Conservation (phyloP, 2,329 filamentous ascomycete species). For the Nemania sp. region DNA sequence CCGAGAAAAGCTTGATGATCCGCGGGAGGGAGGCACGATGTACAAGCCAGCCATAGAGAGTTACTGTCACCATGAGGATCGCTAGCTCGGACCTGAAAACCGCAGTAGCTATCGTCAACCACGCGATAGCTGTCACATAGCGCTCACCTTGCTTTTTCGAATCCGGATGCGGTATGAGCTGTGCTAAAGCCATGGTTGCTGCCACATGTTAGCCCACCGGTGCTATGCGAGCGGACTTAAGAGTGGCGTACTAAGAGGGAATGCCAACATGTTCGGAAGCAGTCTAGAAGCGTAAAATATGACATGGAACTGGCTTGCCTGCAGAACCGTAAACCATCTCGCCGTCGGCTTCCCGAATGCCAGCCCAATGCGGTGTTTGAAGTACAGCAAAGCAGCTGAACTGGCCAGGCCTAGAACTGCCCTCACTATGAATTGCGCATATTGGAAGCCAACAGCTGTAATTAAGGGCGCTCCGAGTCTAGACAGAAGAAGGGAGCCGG, state of each 20-base stretch:
- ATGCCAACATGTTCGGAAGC: conserved; percentile 95
- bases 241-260: conserved; percentile 70
- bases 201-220: conserved; percentile 8
- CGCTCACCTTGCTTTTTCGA: conserved; percentile 44
- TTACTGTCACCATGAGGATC: conserved; percentile 72
- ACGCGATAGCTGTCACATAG: conserved; percentile 67
- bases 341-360: conserved; percentile 71
- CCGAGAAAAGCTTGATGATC: conserved; percentile 67
- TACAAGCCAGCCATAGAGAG: conserved; percentile 62
- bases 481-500: conserved; percentile 77
- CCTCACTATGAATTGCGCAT: conserved; percentile 68
- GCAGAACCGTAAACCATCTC: conserved; percentile 79
- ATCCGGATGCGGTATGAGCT: conserved; percentile 46
- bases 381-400: conserved; percentile 66
- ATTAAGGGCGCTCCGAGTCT: conserved; percentile 70
- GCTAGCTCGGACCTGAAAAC: conserved; percentile 91
- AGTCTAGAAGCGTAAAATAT: conserved; percentile 91
- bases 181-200: conserved; percentile 68
- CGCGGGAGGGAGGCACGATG: conserved; percentile 28
- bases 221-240: background rate
- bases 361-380: conserved; percentile 63
- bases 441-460: conserved; percentile 55
- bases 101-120: conserved; percentile 78
- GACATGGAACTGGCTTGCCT: conserved; percentile 86
- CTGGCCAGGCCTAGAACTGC: conserved; percentile 79